Evolutionary conservation across 768 basidiomycete genomes (phyloP), one percentile per base, ranked within the genome.

Genomic region (Mycena latifolia): DNA sequence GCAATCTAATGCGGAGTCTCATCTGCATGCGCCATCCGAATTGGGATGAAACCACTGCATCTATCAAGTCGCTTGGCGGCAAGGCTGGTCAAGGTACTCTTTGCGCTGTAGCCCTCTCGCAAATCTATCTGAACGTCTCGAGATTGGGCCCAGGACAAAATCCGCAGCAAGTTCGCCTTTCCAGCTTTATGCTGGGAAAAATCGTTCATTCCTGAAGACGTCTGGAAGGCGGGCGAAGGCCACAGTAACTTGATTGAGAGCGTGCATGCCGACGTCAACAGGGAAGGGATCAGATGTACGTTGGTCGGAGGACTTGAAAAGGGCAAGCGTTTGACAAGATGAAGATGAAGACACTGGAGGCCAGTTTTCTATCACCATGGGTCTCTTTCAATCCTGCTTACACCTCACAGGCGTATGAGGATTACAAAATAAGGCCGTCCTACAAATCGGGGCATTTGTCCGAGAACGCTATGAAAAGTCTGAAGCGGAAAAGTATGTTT

Each of bases 71-170:
- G 3, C 11, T 15, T 5, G 46, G 46, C 12, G 46, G 46, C 24
- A 47, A 24, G 25, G 46, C 12, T 5, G 45, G n/a, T 3, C 5
- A n/a, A 6, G 15, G 45, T 35, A 35, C 14, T 14, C 33, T 7
- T 46, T 8, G 9, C 8, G 3, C n/a, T 46, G 4, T 22, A 6
- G 9, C 7, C 6, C 24, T 5, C 22, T 22, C 22, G 45, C 33
- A 7, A 17, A 22, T 25, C 24, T 15, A 22, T n/a, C 22, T 25
- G 22, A 5, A 20, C 3, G 9, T 46, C 20, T 55, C 17, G 48
- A 77, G 76, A 77, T 48, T 77, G 77, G 75, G 29, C 77, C 0
- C 20, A 52, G 3, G 73, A 77, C 45, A 77, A 78, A 56, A 39
- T 66, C 11, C 28, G 61, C 1, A 63, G 70, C 27, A 61, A 69